Evolutionary conservation across 176 grass and related monocot species (phyloP).

Genomic region (maize (Zea mays)): Zm-B73-REFERENCE-NAM-5.0 NC_050100.1:207920001-207920500

Average conservation of each 20-base stretch:
- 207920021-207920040: constrained; percentile 50
- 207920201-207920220: constrained; percentile 1
- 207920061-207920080: background rate
- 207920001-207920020: constrained; percentile 40
- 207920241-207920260: no score
- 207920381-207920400: background rate
- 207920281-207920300: background rate
- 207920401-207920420: background rate
- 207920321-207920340: constrained; percentile 22
- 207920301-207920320: no score
- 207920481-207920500: no score
- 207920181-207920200: background rate
- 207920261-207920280: background rate
- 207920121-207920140: background rate
- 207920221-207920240: background rate
- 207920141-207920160: background rate
- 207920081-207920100: background rate
- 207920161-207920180: background rate
- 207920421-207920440: constrained; percentile 30
- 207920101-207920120: background rate
- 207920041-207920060: constrained; percentile 13
- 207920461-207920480: background rate
- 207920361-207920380: background rate
- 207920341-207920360: background rate
- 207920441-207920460: constrained; percentile 33